Evolutionary conservation across 75 land plant genomes (phyloP), one percentile per base, ranked within the genome.

Genomic region (Pinus taeda): DNA sequence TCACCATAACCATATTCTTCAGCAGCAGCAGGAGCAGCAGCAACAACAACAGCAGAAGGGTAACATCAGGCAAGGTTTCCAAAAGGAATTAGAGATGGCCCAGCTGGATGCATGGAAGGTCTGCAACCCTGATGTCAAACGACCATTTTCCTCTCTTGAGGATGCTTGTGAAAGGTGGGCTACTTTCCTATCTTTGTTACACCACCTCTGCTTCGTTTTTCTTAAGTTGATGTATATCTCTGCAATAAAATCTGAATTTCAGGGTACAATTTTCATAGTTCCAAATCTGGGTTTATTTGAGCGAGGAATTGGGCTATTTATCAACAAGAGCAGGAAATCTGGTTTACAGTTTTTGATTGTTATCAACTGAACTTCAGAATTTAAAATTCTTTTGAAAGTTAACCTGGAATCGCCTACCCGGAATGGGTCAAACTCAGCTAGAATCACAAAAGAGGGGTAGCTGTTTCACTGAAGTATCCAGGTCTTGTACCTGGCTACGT

Each of bases 161-260:
- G 99, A 97, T 73, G 99, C 99, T 49, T 95, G 97, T 69, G 91
- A 90, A 70, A 96, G 99, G 99, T 96, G 60, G 30, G 49, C 64
- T 57, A 49, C 17, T 55, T 22, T 39, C 30, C 4, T 21, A 26
- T 79, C 29, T 36, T 36, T 13, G 49, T 29, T 57, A 13, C 24
- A 60, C 74, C 57, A 0, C 11, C 21, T 60, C 24, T 15, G 37
- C 4, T 81, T 57, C 15, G 24, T 15, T 59, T 49, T 9, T 2
- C 55, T 49, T 49, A 49, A 0, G 9, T 9, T 49, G 55, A 49
- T 49, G 55, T 49, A 9, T 49, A 49, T 49, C 55, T 49, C 55
- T 2, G 55, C 11, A 49, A 11, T 9, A 9, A 49, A 49, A 11
- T 49, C 55, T 9, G 55, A 11, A 49, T 49, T 49, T 9, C 55